Conservation (phyloP, 2,329 filamentous ascomycete species). For the Biscogniauxia mediterranea region DNA sequence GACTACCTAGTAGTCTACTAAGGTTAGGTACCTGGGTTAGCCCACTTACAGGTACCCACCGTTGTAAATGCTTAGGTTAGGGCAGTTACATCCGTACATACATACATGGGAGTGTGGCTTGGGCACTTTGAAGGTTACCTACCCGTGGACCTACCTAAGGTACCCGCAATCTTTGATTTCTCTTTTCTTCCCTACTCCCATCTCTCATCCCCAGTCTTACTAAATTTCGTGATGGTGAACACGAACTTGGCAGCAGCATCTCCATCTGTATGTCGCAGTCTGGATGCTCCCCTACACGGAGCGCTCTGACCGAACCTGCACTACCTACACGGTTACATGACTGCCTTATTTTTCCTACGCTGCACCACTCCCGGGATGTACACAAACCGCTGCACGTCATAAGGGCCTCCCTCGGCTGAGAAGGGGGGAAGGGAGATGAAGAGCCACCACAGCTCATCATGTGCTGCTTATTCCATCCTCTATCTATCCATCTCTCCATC, state of each 20-base stretch:
- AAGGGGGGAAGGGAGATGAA: no score
- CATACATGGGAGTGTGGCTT: conserved; percentile 18
- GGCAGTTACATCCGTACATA: no score
- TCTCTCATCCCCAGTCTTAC: no score
- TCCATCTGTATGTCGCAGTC: not conserved
- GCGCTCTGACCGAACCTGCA: not conserved
- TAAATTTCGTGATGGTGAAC: conserved; percentile 5
- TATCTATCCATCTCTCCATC: not conserved
- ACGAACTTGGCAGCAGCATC: not conserved
- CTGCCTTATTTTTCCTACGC: not conserved
- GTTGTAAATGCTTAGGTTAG: no score
- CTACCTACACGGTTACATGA: not conserved
- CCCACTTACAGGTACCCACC: no score
- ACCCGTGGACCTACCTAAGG: no score
- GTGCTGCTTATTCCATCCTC: not conserved
- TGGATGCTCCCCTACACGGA: not conserved
- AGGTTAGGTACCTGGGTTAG: no score
- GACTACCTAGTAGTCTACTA: no score
- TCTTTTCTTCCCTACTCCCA: no score
- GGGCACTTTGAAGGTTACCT: not conserved
- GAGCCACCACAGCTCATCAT: not conserved
- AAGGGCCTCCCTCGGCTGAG: not conserved
- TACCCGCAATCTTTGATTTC: no score
- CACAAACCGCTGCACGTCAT: not conserved
- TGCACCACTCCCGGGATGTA: not conserved